Base-by-base conservation (phyloP, 352 stramenopile species). In the Globisporangium middletonii region DNA sequence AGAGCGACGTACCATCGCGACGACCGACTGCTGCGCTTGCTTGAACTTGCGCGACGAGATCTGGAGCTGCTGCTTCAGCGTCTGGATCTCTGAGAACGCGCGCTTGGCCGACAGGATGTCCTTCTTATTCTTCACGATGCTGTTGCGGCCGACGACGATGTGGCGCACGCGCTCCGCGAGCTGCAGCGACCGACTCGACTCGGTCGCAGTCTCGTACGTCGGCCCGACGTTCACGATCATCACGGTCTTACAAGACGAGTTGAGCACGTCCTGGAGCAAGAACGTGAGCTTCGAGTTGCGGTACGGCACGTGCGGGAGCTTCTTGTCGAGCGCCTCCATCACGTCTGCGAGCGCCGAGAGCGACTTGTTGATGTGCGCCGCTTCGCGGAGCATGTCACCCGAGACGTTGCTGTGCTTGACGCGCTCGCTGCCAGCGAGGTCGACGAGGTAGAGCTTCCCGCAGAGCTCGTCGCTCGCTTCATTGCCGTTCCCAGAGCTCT, bases 251-350 rank as follows among this genome's bases (percentile, higher is more conserved):
- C 82, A 91, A 33, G 78, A 87, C 27, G 81, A 86, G 49, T 92
- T 89, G 61, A 88, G 86, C 58, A 91, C 92, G 79, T 98, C 94
- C 70, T 98, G 87, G 7, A 99, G 69, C 41, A 99, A 67, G 60
- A 96, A 95, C n/a, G 97, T 99, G 8, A 99, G 83, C 77, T 99
- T 99, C 5, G 89, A 98, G 71, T 99, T 98, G 67, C 96, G 80
- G 63, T 98, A 99, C 43, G 96, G 96, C 37, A 99, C 87, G 67
- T 98, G 94, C 28, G 72, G 63, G 44, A 86, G 72, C 71, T 97
- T 97, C 60, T 89, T 90, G 63, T 95, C 88, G 30, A 98, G 66
- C 1, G 89, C 89, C 51, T 95, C 84, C 81, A 97, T 96, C 18
- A 97, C 87, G 72, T 98, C 94, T 6, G 87, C 93, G 0, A 99